Base-by-base conservation (phyloP, 805 yeast genomes). In the Yamadazyma sp. region DNA sequence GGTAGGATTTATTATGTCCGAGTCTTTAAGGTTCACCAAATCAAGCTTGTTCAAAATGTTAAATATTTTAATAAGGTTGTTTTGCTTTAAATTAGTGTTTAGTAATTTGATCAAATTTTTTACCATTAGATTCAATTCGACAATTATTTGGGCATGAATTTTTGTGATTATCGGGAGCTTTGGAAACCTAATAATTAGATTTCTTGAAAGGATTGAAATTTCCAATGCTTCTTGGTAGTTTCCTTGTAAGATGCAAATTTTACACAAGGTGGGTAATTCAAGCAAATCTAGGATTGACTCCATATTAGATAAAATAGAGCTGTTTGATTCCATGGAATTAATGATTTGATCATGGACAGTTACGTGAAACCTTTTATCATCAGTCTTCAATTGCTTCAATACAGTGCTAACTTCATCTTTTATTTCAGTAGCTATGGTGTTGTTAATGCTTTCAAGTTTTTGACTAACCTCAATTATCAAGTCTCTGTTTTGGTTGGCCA, bases 171-270 rank as follows among this genome's bases (percentile, higher is more conserved):
- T 52, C 1, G 62, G 57, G 6, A 82, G 60, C 28, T 73, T 73
- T 6, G 89, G 86, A 57, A 82, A 90, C 41, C 95, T 70, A 12
- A 80, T 76, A 0, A 73, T 66, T 16, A 93, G 65, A 38, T 95
- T 71, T 45, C 82, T 74, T 1, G 84, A 79, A 50, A 85, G 80
- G 20, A 84, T 74, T 9, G 89, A 83, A 10, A 91, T 75, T 55
- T 91, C 95, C 23, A 91, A 73, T 7, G 96, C 89, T 52, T 89
- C 95, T 22, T 88, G 84, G 54, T 90, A 93, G 52, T 84, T 85
- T 0, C 96, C 96, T 32, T 84, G 82, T 32, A 78, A 71, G 8
- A 90, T 86, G 59, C 97, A 87, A n/a, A 90, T 79, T 32, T 80
- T 73, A 22, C 91, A 80, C 32, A 91, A 58, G 1, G 95, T 73